These are phyloP conservation scores for Eutrema yunnanense DNA, from an alignment of 345 rosid genomes.

Conservation along the genomic window DNA sequence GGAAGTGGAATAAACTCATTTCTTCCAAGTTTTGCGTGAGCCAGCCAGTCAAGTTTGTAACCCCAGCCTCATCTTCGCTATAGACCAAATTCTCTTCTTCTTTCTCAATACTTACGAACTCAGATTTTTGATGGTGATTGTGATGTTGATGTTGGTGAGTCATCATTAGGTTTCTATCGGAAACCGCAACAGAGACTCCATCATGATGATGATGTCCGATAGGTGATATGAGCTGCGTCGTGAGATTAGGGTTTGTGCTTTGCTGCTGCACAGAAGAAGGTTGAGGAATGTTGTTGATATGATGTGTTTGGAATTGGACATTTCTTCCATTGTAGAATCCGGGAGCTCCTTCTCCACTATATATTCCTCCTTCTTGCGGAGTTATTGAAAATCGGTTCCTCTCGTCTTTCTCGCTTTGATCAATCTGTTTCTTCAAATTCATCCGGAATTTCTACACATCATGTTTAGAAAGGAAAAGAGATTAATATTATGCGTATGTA, in stretches of 20 bases:
- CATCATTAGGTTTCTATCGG: background rate
- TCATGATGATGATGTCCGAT: background rate
- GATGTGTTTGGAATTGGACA: background rate
- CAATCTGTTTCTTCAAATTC: background rate
- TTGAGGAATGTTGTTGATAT: conserved; percentile 7
- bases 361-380: background rate
- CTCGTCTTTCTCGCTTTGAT: background rate
- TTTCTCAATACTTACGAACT: background rate
- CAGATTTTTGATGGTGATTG: background rate
- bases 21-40: background rate
- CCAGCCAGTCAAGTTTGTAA: background rate
- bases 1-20: background rate
- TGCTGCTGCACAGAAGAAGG: background rate
- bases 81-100: background rate
- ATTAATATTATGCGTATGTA: background rate
- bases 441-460: conserved; percentile 7
- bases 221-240: background rate
- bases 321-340: background rate
- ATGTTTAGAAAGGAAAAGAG: background rate
- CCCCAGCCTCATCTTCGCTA: background rate
- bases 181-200: background rate
- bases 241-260: background rate
- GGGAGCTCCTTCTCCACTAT: background rate
- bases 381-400: background rate
- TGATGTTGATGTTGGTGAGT: background rate